A percentile compares a stretch with the other conserved stretches of the same genome.
Evolutionary conservation across 495 filamentous ascomycete genomes (phyloP).

Genomic region (Jackrogersella minutella): DNA sequence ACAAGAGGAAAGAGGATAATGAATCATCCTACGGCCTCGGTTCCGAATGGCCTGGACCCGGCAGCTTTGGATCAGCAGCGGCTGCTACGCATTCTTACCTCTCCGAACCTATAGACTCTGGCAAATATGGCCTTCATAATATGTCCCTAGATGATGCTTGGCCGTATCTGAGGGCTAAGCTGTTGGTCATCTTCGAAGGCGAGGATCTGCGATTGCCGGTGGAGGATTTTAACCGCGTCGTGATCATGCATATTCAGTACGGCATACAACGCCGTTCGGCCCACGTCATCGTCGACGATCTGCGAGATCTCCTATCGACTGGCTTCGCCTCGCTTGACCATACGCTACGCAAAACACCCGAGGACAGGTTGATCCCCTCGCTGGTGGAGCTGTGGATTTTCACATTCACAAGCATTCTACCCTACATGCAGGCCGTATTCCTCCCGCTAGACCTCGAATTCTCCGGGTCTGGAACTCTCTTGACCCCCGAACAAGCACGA

Average conservation of each 20-base stretch:
- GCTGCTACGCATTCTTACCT: conserved; percentile 51
- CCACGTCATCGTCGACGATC: conserved; percentile 75
- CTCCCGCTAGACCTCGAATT: conserved; percentile 95
- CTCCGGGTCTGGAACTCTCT: conserved; percentile 78
- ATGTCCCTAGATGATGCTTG: conserved; percentile 92
- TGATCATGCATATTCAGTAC: conserved; percentile 78
- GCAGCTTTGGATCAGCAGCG: conserved; percentile 55
- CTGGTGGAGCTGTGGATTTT: conserved; percentile 94
- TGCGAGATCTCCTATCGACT: conserved; percentile 78
- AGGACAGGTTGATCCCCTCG: conserved; percentile 83
- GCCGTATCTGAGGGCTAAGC: conserved; percentile 88
- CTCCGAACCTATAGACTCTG: conserved; percentile 56
- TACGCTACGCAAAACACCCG: conserved; percentile 74
- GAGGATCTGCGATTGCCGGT: conserved; percentile 89
- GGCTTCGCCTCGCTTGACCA: conserved; percentile 90
- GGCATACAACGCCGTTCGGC: conserved; percentile 75
- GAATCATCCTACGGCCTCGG: conserved; percentile 44
- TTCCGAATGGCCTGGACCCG: conserved; percentile 62
- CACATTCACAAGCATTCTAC: conserved; percentile 86
- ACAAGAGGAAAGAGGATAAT: conserved; percentile 85
- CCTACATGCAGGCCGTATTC: conserved; percentile 96
- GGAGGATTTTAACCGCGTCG: conserved; percentile 92
- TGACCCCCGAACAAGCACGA: conserved; percentile 75
- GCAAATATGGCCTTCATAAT: conserved; percentile 75
- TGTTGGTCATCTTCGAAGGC: conserved; percentile 92